Evolutionary conservation across 768 basidiomycete genomes (phyloP).

Genomic region (Holtermanniella nyarrowii): DNA sequence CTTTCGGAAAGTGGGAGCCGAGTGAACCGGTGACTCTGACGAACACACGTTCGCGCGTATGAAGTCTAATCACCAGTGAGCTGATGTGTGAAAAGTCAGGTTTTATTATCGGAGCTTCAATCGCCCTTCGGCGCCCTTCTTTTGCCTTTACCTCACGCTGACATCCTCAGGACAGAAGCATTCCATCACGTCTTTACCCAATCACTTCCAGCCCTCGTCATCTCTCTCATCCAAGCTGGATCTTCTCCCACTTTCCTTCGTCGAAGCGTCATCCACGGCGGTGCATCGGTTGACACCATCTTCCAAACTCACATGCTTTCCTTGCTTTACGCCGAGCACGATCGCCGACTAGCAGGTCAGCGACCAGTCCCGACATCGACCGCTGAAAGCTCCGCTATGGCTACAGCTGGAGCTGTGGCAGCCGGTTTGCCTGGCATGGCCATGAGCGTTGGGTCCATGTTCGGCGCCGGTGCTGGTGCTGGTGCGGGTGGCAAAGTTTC

Average conservation of each 20-base stretch:
- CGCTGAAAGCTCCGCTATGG: neutral
- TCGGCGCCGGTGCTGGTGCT: slow-evolving; percentile 1
- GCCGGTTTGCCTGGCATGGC: neutral
- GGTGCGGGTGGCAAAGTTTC: neutral
- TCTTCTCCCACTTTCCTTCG: slow-evolving; percentile 34
- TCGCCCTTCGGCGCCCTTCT: too few species aligned
- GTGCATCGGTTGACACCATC: slow-evolving; percentile 29
- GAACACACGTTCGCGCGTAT: neutral
- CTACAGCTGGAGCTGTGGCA: neutral
- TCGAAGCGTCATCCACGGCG: slow-evolving; percentile 37
- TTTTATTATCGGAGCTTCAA: too few species aligned
- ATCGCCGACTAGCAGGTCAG: slow-evolving; percentile 31
- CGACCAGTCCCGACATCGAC: slow-evolving; percentile 8
- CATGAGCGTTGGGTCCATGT: slow-evolving; percentile 1
- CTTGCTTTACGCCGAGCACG: slow-evolving; percentile 33
- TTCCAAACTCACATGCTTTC: slow-evolving; percentile 34
- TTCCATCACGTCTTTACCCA: slow-evolving; percentile 39
- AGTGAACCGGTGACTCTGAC: neutral
- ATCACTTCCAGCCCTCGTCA: slow-evolving; percentile 34
- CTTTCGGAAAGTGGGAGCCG: too few species aligned
- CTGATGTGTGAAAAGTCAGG: neutral
- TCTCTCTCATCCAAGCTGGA: slow-evolving; percentile 36
- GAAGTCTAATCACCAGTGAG: neutral
- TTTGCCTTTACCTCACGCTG: neutral
- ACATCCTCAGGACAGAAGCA: slow-evolving; percentile 33